Base-by-base conservation (phyloP, 768 basidiomycete genomes). In the Psilocybe cubensis region DNA sequence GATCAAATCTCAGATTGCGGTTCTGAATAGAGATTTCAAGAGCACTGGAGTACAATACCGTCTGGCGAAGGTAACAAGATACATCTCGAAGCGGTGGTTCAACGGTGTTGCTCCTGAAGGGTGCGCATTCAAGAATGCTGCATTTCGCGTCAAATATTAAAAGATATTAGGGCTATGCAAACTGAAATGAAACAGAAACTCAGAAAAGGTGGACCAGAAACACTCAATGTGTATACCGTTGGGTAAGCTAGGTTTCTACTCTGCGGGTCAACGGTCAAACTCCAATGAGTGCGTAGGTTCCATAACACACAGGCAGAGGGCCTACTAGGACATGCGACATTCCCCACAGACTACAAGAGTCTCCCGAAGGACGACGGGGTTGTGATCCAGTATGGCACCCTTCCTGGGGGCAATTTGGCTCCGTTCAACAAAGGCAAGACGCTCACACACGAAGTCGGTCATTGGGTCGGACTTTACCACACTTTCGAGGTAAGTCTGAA, bases 401-500 rank as follows among this genome's bases (percentile, higher is more conserved):
- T 76, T 9, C 75, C 76, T 3, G 73, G 70, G 51, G 76, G 69
- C 24, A 51, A 60, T 23, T 66, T 63, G 20, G 35, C 54, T 6
- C 62, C 64, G 61, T 79, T 71, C 67, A 70, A 81, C 61, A 51
- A 65, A 10, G 70, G 68, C 20, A 44, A 66, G 46, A 75, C 74
- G 2, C 43, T 75, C 28, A 74, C 73, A 6, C 76, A 76, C 56
- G 76, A 77, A 60, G 63, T 64, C 18, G 76, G 76, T 3, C 74
- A 76, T 55, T 76, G 74, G 76, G 60, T 72, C 28, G 76, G 76
- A 8, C 63, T 76, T 14, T 74, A 72, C 59, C 76, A 79, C 62
- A 76, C 75, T 3, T 79, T 79, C 66, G 68, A 66, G 49, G 66
- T 47, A 45, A 23, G 60, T 20, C n/a, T 18, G 21, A 4, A 21